Evolutionary conservation across 192 early-diverging fungal genomes (phyloP).

Genomic region (Coemansia sp.): DNA sequence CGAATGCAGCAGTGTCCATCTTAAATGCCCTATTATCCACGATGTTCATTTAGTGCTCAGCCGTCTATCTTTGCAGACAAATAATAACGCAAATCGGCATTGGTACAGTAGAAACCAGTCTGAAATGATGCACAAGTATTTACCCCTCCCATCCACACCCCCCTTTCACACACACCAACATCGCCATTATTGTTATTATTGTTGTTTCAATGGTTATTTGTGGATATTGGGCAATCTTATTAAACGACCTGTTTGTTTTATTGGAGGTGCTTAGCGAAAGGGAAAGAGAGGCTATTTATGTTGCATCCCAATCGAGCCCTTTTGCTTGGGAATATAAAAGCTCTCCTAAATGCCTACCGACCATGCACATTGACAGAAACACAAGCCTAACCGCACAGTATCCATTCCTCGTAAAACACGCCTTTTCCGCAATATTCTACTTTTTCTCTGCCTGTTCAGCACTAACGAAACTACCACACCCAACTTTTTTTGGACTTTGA

Average conservation of each 20-base stretch:
- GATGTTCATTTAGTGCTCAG: slow-evolving; percentile 11
- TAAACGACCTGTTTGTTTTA: not conserved
- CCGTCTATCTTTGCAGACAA: not conserved
- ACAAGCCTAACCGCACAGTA: not conserved
- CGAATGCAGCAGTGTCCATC: slow-evolving; percentile 40
- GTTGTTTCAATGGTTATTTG: slow-evolving; percentile 7
- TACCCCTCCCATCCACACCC: slow-evolving; percentile 3
- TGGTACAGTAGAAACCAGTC: slow-evolving; percentile 5
- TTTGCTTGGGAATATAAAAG: not conserved
- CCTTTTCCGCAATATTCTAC: not conserved
- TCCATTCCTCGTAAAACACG: not conserved
- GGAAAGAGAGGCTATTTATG: not conserved
- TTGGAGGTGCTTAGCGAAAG: not conserved
- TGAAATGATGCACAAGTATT: slow-evolving; percentile 1
- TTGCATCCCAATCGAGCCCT: not conserved
- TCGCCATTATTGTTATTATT: not conserved
- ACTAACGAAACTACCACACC: not conserved
- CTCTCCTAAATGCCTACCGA: not conserved
- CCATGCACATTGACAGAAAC: not conserved
- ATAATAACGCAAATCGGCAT: slow-evolving; percentile 3
- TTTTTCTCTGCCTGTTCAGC: not conserved
- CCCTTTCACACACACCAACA: not conserved
- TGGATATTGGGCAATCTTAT: slow-evolving; percentile 10
- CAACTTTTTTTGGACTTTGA: not conserved
- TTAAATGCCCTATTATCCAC: slow-evolving; percentile 34